phyloP scores from a whole-genome alignment of 257 asterid genomes.

The Scutellaria minor region DNA sequence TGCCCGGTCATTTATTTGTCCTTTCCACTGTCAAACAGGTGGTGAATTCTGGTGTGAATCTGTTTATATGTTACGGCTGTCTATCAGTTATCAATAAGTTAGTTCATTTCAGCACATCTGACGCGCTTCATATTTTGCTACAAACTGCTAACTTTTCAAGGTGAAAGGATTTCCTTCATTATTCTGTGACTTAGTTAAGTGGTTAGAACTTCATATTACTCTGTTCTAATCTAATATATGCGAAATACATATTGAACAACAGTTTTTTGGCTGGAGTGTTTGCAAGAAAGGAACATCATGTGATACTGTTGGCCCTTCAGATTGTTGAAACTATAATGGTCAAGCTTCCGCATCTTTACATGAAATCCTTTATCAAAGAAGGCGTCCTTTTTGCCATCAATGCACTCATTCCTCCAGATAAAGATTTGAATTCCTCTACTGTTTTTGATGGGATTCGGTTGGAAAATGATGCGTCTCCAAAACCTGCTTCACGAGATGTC shows the following conservation, averaged over 20 bases:
- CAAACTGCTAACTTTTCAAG: conserved; percentile 73
- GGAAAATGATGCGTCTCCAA: conserved; percentile 43
- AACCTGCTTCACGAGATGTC: conserved; percentile 45
- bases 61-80: conserved; percentile 77
- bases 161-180: conserved; percentile 49
- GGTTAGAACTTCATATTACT: background rate
- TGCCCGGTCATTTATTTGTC: conserved; percentile 31
- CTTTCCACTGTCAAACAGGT: conserved; percentile 58
- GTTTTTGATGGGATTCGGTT: conserved; percentile 52
- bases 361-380: conserved; percentile 81
- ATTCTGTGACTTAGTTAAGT: background rate
- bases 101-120: conserved; percentile 75
- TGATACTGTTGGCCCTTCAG: conserved; percentile 72
- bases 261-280: conserved; percentile 97
- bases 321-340: conserved; percentile 72
- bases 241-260: conserved; percentile 33
- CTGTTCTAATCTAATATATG: conserved; percentile 27
- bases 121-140: conserved; percentile 64
- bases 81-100: conserved; percentile 84
- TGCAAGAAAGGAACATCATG: conserved; percentile 83
- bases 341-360: conserved; percentile 70
- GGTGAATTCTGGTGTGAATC: conserved; percentile 85
- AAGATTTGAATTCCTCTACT: conserved; percentile 54
- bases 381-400: conserved; percentile 81
- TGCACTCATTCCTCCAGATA: conserved; percentile 64